These are phyloP conservation scores for Citrus maxima DNA, from an alignment of 345 rosid species.

Conservation along the genomic window DNA sequence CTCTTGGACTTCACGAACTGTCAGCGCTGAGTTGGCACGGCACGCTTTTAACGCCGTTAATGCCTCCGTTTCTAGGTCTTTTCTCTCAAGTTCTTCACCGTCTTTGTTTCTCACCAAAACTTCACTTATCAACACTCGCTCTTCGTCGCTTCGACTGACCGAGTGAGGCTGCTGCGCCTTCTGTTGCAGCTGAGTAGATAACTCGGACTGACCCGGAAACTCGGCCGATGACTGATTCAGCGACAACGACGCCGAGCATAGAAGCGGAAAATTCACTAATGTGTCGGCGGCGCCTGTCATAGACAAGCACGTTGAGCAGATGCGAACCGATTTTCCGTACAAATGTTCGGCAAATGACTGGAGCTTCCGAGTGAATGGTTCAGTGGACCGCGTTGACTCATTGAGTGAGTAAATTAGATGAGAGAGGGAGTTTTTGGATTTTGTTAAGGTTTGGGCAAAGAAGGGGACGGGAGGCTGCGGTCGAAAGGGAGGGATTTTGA, in stretches of 20 bases:
- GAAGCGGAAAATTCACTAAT: constrained; percentile 32
- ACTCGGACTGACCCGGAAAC: constrained; percentile 1
- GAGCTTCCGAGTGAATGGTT: neutral
- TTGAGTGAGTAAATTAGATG: constrained; percentile 33
- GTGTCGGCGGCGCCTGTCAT: constrained; percentile 16
- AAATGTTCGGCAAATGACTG: constrained; percentile 16
- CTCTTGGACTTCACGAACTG: constrained; percentile 84
- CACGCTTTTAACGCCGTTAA: constrained; percentile 79
- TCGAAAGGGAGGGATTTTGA: constrained; percentile 30
- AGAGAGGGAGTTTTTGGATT: constrained; percentile 24
- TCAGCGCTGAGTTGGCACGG: constrained; percentile 87
- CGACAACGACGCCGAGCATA: constrained; percentile 56
- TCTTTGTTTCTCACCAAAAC: constrained; percentile 88
- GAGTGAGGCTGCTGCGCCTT: constrained; percentile 51
- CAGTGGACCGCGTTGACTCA: neutral
- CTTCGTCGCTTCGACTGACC: constrained; percentile 54
- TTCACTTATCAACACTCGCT: constrained; percentile 87
- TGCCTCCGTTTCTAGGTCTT: constrained; percentile 88
- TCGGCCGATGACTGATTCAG: constrained; percentile 10
- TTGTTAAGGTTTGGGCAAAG: constrained; percentile 13
- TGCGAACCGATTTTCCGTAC: constrained; percentile 18
- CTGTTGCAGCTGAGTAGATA: constrained; percentile 13
- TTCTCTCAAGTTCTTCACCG: constrained; percentile 91
- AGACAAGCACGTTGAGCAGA: constrained; percentile 52
- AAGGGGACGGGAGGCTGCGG: constrained; percentile 10